Evolutionary conservation across 140 eudicot genomes (phyloP).

Genomic region (Anethum foeniculum): DNA sequence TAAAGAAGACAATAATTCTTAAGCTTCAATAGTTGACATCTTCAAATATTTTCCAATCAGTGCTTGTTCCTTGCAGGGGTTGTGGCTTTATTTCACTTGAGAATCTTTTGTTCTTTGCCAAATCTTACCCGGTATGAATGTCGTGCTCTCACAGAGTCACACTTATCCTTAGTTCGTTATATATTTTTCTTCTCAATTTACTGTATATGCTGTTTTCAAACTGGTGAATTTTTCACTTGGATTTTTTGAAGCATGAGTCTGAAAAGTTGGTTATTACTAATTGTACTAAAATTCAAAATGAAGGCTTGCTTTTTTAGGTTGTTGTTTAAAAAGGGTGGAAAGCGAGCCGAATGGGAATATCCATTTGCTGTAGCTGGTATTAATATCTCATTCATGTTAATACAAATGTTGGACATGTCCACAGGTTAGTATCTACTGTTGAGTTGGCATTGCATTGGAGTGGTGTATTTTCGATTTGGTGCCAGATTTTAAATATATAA

Average conservation of each 20-base stretch:
- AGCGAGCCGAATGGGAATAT: slow-evolving; percentile 76
- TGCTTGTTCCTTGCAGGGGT: slow-evolving; percentile 45
- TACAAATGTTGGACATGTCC: slow-evolving; percentile 78
- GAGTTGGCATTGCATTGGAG: neutral
- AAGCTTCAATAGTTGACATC: neutral
- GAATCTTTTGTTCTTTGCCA: slow-evolving; percentile 73
- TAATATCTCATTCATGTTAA: slow-evolving; percentile 81
- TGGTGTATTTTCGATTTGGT: too few species aligned
- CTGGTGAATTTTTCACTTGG: neutral
- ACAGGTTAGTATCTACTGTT: slow-evolving; percentile 40
- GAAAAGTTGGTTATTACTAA: slow-evolving; percentile 30
- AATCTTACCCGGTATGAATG: slow-evolving; percentile 62
- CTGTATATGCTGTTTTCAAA: neutral
- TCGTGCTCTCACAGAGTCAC: slow-evolving; percentile 1
- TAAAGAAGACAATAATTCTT: neutral
- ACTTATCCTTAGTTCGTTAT: neutral
- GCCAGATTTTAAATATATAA: too few species aligned
- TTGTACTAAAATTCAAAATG: slow-evolving; percentile 29
- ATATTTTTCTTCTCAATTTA: neutral
- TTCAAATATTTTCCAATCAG: slow-evolving; percentile 2
- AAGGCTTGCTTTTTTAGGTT: slow-evolving; percentile 77
- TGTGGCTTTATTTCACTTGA: slow-evolving; percentile 88
- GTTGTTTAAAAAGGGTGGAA: slow-evolving; percentile 68
- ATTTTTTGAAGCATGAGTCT: slow-evolving; percentile 8
- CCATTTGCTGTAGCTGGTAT: slow-evolving; percentile 97